A percentile compares a stretch with the other conserved stretches of the same genome.
These are phyloP conservation scores for Phoenix dactylifera DNA, from an alignment of 176 grass and related monocot species.

Conservation along the genomic window DNA sequence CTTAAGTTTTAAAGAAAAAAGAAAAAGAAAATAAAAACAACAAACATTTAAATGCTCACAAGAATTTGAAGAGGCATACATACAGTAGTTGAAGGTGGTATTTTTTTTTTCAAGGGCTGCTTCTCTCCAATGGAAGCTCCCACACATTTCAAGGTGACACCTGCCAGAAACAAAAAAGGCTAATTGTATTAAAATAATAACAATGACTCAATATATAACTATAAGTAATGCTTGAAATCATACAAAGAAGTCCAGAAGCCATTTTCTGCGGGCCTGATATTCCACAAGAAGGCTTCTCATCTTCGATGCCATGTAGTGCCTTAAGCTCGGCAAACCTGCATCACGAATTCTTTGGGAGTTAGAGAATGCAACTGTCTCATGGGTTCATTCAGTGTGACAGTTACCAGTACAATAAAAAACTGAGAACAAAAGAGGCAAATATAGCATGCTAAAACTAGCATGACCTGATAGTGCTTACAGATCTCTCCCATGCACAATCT, in stretches of 20 bases:
- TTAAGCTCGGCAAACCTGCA: conserved; percentile 78
- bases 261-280: conserved; percentile 65
- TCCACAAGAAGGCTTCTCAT: conserved; percentile 56
- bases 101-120: conserved; percentile 66
- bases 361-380: no score
- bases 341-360: neutral
- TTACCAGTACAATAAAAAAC: no score
- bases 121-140: conserved; percentile 93
- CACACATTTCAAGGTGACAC: conserved; percentile 80
- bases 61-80: conserved; percentile 8
- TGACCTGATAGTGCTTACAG: no score
- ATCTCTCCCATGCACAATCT: no score
- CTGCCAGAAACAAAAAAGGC: conserved; percentile 20
- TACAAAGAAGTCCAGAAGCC: conserved; percentile 81
- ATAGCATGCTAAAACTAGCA: no score
- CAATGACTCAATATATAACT: neutral
- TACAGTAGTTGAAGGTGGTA: conserved; percentile 76
- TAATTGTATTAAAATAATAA: neutral
- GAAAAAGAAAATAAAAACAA: no score
- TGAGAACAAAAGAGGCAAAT: no score
- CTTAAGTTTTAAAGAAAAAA: no score
- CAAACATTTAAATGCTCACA: neutral
- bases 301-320: conserved; percentile 70
- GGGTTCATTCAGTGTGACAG: no score
- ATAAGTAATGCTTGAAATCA: conserved; percentile 7